phyloP scores from a whole-genome alignment of 306 rosid species.

The Lathyrus aphaca region DNA sequence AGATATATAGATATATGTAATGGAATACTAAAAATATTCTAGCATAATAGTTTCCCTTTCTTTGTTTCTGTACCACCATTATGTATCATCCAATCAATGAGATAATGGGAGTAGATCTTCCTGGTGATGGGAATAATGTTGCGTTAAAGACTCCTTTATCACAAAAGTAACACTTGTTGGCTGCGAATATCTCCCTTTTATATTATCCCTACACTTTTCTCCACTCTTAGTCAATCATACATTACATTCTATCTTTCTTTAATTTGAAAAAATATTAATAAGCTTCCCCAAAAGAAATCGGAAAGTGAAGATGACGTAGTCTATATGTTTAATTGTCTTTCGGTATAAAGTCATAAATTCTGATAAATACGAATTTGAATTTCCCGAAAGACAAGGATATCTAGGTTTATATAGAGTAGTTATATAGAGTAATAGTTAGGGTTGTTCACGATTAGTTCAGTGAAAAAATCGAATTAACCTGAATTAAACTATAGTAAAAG shows the following conservation, averaged over 20 bases:
- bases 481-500: too few relatives aligned
- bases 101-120: constrained; percentile 62
- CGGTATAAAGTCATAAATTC: constrained; percentile 36
- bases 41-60: constrained; percentile 42
- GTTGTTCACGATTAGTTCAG: too few relatives aligned
- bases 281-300: constrained; percentile 42
- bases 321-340: constrained; percentile 32
- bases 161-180: constrained; percentile 49
- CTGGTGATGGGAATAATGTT: constrained; percentile 58
- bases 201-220: constrained; percentile 34
- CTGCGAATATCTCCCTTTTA: constrained; percentile 57
- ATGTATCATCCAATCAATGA: constrained; percentile 61
- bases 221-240: constrained; percentile 27
- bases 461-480: too few relatives aligned
- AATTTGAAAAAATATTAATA: neutral
- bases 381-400: constrained; percentile 14
- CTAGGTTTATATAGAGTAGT: neutral
- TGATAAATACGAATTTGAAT: constrained; percentile 43
- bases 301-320: constrained; percentile 47
- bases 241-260: neutral
- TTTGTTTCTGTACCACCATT: constrained; percentile 55
- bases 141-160: constrained; percentile 46
- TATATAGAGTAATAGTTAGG: too few relatives aligned
- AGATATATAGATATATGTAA: constrained; percentile 33
- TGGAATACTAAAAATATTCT: constrained; percentile 59